Base-by-base conservation (phyloP, 495 filamentous ascomycete genomes). In the Xylaria scruposa region DNA sequence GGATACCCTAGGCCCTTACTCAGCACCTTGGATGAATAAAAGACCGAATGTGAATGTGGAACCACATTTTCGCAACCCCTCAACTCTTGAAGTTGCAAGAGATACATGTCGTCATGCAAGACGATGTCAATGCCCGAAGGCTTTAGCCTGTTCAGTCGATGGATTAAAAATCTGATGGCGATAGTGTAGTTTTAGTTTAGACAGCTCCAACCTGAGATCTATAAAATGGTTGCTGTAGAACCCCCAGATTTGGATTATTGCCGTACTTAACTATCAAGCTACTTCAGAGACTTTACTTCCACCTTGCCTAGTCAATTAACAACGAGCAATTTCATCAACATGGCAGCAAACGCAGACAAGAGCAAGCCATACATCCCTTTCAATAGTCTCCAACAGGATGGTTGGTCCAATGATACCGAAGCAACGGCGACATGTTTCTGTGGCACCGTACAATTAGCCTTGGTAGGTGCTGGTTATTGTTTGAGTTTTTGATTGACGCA, bases 391-490 rank as follows among this genome's bases (percentile, higher is more conserved):
- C 49, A 31, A 68, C 66, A 68, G 19, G 67, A 69, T 19, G 67
- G 67, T 24, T 69, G 67, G 67, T 69, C 67, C 0, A 69, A 19
- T 1, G 84, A 87, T 24, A 76, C 77, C 64, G 73, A 81, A 75
- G 86, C 87, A 54, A 87, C 85, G 61, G 86, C 86, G 7, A 87
- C 85, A 29, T 88, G 86, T 76, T 85, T 82, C 78, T 89, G 87
- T 73, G 86, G 87, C 56, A 79, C 83, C 49, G 85, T 89, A 44
- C 87, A 88, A 70, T 75, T 89, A 2, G 70, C 78, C n/a, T 84
- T 89, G 65, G 82, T 87, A 78, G 75, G 81, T 81, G 44, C 10
- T 51, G 12, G 36, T 62, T 40, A 46, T 66, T 19, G 10, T 63
- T 26, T 9, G 19, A 31, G 3, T 29, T 31, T 31, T 56, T 17